Base-by-base conservation (phyloP, 2,329 filamentous ascomycete genomes). In the Colletotrichum sp. region DNA sequence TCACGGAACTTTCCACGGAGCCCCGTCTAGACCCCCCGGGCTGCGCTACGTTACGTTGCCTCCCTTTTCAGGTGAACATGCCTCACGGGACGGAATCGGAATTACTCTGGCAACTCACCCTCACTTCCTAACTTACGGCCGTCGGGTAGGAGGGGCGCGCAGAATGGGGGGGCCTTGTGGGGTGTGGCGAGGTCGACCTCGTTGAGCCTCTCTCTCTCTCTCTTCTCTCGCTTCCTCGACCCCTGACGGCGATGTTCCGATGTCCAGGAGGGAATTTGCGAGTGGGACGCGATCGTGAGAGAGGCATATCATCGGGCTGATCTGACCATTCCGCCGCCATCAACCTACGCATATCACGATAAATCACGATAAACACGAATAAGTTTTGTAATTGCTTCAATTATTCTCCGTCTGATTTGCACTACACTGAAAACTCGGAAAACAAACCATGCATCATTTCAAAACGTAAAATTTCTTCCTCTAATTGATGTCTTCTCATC, bases 291-390 rank as follows among this genome's bases (percentile, higher is more conserved):
- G 43, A 48, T 48, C 43, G 43, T 48, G n/a, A 4, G 43, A 48
- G n/a, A 48, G 43, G n/a, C 1, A 7, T 3, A 6, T 48, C 43
- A 2, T 48, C 1, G 6, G n/a, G 0, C 43, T 48, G 43, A 4
- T 48, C 43, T 21, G 43, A 21, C 43, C 43, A 48, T 48, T 48
- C 43, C 43, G 18, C 43, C n/a, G n/a, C 39, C 18, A 43, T 43
- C 39, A 48, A 7, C 43, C 43, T 12, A 10, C 10, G 18, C 43
- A 21, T 13, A 21, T 48, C 43, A 48, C 43, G 10, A 48, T 13
- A 28, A 28, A 28, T 28, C 26, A 26, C 26, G 26, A 26, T 26
- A n/a, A 48, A 48, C 6, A 21, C 43, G n/a, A 4, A 10, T 10
- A n/a, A 12, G 43, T 48, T n/a, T 48, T 21, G 43, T 12, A 21